Evolutionary conservation across 768 basidiomycete genomes (phyloP).

Genomic region (Sporobolomyces roseus): DNA sequence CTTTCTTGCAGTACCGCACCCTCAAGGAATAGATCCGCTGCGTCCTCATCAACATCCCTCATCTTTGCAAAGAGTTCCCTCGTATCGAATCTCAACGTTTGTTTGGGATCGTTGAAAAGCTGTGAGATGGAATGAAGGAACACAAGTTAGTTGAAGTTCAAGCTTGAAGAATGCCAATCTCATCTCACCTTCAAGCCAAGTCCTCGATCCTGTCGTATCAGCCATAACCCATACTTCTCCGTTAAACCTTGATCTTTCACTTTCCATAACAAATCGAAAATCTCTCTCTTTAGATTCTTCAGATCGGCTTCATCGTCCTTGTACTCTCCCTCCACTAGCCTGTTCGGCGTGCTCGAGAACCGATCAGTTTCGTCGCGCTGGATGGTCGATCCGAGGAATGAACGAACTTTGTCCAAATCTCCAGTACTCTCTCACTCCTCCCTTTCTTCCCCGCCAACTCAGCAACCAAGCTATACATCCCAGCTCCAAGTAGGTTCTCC

Average conservation of each 20-base stretch:
- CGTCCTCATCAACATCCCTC: conserved; percentile 21
- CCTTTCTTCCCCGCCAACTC: conserved; percentile 14
- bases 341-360: too few species aligned
- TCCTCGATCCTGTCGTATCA: conserved; percentile 23
- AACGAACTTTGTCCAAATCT: conserved; percentile 36
- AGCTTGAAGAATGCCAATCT: too few species aligned
- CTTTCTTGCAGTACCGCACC: conserved; percentile 27
- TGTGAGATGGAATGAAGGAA: neutral
- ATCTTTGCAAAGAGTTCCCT: conserved; percentile 35
- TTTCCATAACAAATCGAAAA: conserved; percentile 36
- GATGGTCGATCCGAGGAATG: too few species aligned
- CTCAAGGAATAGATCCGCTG: conserved; percentile 40
- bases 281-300: conserved; percentile 11
- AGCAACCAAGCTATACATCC: conserved; percentile 29
- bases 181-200: conserved; percentile 33
- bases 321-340: conserved; percentile 35
- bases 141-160: too few species aligned
- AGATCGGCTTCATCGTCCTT: neutral
- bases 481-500: conserved; percentile 12
- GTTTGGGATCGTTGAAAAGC: conserved; percentile 41
- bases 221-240: conserved; percentile 40
- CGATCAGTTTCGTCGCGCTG: too few species aligned
- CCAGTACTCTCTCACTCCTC: conserved; percentile 13
- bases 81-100: conserved; percentile 37
- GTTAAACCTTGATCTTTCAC: conserved; percentile 23